Percentiles rank a stretch among this genome's conserved stretches.
Evolutionary conservation across 306 rosid genomes (phyloP).

Genomic region (Styphnolobium japonicum): DNA sequence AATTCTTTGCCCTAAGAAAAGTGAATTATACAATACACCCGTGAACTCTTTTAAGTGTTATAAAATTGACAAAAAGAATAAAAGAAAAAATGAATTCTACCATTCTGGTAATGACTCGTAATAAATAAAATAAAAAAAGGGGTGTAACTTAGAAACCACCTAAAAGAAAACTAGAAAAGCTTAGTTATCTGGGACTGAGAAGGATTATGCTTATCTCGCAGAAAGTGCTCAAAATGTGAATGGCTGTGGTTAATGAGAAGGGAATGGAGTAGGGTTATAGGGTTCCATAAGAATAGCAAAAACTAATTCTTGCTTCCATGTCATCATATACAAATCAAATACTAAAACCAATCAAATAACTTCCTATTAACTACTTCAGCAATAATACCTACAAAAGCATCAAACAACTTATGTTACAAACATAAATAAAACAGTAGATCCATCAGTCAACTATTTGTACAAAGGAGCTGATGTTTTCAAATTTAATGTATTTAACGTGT

Average conservation of each 20-base stretch:
- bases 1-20: neutral
- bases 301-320: slow-evolving; percentile 26
- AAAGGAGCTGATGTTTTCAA: slow-evolving; percentile 25
- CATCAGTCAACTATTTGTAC: slow-evolving; percentile 36
- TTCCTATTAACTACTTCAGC: slow-evolving; percentile 26
- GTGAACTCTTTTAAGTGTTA: neutral
- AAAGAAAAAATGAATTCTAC: neutral
- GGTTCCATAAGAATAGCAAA: neutral
- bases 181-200: neutral
- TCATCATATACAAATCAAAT: slow-evolving; percentile 35
- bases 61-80: neutral
- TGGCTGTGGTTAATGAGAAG: neutral
- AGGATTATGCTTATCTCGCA: neutral
- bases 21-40: neutral
- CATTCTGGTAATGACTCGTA: neutral
- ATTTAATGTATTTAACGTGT: neutral
- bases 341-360: slow-evolving; percentile 17
- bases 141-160: no score
- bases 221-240: neutral
- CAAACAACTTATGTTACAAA: slow-evolving; percentile 35
- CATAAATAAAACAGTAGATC: slow-evolving; percentile 21
- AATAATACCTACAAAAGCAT: slow-evolving; percentile 32
- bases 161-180: no score
- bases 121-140: no score
- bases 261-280: neutral